Conservation (phyloP, 768 basidiomycete genomes). For the Exsudoporus frostii region DNA sequence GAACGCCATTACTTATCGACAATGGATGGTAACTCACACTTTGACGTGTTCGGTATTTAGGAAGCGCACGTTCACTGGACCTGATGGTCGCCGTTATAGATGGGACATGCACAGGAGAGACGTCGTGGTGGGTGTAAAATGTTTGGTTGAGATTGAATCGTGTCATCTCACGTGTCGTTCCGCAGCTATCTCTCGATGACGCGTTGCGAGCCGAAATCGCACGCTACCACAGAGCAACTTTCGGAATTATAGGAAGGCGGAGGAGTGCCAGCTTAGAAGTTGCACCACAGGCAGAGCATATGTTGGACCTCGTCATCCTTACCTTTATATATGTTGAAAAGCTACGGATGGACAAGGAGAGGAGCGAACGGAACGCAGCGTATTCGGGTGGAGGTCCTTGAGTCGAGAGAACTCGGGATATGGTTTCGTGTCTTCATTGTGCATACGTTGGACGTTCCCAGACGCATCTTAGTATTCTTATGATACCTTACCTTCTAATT, state of each 20-base stretch:
- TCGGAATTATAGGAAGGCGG: slow-evolving; percentile 26
- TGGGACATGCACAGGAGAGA: slow-evolving; percentile 24
- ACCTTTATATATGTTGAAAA: slow-evolving; percentile 33
- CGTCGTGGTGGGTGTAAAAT: slow-evolving; percentile 12
- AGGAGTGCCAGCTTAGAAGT: slow-evolving; percentile 22
- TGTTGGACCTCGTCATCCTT: slow-evolving; percentile 25
- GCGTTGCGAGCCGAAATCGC: slow-evolving; percentile 11
- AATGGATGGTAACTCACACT: background rate
- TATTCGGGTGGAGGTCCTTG: slow-evolving; percentile 16
- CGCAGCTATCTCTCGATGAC: slow-evolving; percentile 22
- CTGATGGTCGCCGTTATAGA: slow-evolving; percentile 31
- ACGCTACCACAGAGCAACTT: slow-evolving; percentile 21
- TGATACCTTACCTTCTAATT: background rate
- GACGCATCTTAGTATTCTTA: background rate
- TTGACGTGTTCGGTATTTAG: background rate
- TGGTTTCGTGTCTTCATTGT: background rate
- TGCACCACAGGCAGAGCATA: slow-evolving; percentile 18
- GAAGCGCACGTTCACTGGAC: slow-evolving; percentile 30
- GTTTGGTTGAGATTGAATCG: background rate
- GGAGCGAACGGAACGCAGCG: background rate
- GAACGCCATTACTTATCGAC: background rate
- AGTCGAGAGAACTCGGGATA: background rate
- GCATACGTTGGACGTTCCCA: background rate
- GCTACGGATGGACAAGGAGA: slow-evolving; percentile 26
- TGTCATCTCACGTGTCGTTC: background rate